Percentiles rank a stretch among this genome's conserved stretches.
phyloP scores from a whole-genome alignment of 1,284 basidiomycete genomes.

The Cerioporus squamosus region DNA sequence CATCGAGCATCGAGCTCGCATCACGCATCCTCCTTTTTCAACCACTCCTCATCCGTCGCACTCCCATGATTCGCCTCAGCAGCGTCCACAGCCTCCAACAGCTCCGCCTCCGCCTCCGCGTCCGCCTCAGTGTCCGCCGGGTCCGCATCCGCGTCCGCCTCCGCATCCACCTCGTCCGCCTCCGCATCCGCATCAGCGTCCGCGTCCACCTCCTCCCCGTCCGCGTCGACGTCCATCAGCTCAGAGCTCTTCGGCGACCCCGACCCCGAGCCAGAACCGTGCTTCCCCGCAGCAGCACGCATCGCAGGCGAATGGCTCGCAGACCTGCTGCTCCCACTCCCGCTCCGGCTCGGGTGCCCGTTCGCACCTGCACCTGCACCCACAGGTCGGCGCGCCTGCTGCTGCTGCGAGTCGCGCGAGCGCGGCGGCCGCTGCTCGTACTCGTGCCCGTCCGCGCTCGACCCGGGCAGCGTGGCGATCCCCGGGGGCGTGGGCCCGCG shows the following conservation, averaged over 20 bases:
- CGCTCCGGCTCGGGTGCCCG: slow-evolving; percentile 8
- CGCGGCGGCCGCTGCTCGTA: slow-evolving; percentile 17
- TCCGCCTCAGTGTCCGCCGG: slow-evolving; percentile 32
- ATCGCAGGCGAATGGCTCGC: slow-evolving; percentile 20
- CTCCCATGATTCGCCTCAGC: slow-evolving; percentile 36
- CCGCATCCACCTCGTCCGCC: slow-evolving; percentile 29
- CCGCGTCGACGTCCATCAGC: slow-evolving; percentile 24
- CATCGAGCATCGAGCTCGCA: neutral
- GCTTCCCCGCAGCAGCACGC: slow-evolving; percentile 4
- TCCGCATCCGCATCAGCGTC: slow-evolving; percentile 34
- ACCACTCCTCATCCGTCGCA: slow-evolving; percentile 31
- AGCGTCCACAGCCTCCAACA: slow-evolving; percentile 42
- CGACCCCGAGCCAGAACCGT: no score
- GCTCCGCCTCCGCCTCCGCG: slow-evolving; percentile 39
- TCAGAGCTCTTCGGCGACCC: slow-evolving; percentile 14
- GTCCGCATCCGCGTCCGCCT: slow-evolving; percentile 29
- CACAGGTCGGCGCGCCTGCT: no score
- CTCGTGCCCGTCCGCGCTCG: slow-evolving; percentile 25
- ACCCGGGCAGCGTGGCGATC: slow-evolving; percentile 34
- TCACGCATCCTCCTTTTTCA: slow-evolving; percentile 35
- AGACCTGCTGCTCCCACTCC: slow-evolving; percentile 23
- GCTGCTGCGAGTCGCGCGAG: slow-evolving; percentile 6
- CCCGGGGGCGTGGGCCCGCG: slow-evolving; percentile 34
- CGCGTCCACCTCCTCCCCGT: slow-evolving; percentile 30
- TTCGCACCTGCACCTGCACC: neutral